Base-by-base conservation (phyloP, 164 flowering plant genomes). In the Umbilicus rupestris region DNA sequence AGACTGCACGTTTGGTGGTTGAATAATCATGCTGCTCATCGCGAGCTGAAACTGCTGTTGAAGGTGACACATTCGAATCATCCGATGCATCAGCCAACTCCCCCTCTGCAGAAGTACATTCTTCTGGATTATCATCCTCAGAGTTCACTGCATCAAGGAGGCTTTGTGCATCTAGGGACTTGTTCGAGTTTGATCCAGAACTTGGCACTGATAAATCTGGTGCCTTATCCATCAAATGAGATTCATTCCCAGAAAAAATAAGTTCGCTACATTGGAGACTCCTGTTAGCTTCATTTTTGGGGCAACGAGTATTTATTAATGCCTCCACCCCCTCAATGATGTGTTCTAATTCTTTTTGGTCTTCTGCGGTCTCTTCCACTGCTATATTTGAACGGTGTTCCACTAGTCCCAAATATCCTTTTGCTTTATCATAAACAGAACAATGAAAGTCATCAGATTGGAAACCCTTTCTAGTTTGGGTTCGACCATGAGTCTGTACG, bases 391-490 rank as follows among this genome's bases (percentile, higher is more conserved):
- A 26, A 55, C 33, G 3, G 19, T 14, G 33, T 16, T 28, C 33
- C 16, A 28, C 60, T 55, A 28, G 60, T 28, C 28, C 60, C 60
- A 30, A 55, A 67, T 77, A 79, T 41, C 66, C 45, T 26, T 76
- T 65, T n/a, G 64, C 77, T 46, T 79, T 78, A 59, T 79, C 81
- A 68, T 68, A 75, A 62, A 70, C 79, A 28, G 80, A 73, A 55
- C 72, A 45, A 71, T 72, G 73, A 65, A 72, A 78, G 67, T 78
- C 85, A 68, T 76, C 81, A 29, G 80, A 79, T 47, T 69, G 78
- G 68, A 78, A 72, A 63, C 69, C 72, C 35, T 50, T 55, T 49
- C 66, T 60, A 15, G 30, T 62, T 19, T 50, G 59, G 57, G 75
- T 71, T 57, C 26, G 69, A 26, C 59, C 59, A 52, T 31, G 31